Percentiles rank a stretch among this genome's conserved stretches.
Conservation (phyloP, 345 rosid species). For the Dovyalis caffra region DNA sequence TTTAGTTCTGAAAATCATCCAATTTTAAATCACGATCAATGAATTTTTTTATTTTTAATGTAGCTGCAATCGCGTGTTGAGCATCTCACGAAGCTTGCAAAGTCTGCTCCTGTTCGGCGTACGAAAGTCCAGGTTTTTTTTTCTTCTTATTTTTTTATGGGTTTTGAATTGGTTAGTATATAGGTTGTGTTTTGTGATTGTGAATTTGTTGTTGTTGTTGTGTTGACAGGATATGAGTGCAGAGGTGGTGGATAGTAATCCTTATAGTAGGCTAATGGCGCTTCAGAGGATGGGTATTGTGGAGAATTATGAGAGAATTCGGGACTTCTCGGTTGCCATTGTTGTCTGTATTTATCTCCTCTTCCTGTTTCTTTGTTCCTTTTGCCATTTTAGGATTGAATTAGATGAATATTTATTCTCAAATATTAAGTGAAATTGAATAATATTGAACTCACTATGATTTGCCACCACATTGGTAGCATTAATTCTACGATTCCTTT, state of each 20-base stretch:
- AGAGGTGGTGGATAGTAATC: conserved; percentile 95
- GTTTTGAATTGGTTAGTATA: not conserved
- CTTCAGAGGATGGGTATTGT: conserved; percentile 99
- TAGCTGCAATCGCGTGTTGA: conserved; percentile 63
- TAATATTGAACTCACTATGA: no score
- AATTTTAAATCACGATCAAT: no score
- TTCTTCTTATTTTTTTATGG: not conserved
- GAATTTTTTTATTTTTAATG: conserved; percentile 7
- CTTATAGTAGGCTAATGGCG: conserved; percentile 98
- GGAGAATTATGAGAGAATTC: conserved; percentile 78
- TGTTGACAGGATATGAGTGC: conserved; percentile 82
- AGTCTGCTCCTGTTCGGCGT: conserved; percentile 52
- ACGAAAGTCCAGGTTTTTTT: conserved; percentile 67
- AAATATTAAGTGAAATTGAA: no score
- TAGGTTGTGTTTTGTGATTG: not conserved
- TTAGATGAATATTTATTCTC: no score
- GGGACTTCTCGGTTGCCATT: conserved; percentile 89
- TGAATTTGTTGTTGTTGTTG: not conserved
- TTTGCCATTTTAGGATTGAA: not conserved
- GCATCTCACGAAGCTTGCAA: conserved; percentile 50
- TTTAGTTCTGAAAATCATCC: no score
- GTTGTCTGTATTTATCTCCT: conserved; percentile 70
- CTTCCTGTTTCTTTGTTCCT: conserved; percentile 7
- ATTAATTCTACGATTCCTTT: no score
- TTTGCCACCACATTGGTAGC: no score